Conservation (phyloP, 306 rosid species). For the Glycine soja region DNA sequence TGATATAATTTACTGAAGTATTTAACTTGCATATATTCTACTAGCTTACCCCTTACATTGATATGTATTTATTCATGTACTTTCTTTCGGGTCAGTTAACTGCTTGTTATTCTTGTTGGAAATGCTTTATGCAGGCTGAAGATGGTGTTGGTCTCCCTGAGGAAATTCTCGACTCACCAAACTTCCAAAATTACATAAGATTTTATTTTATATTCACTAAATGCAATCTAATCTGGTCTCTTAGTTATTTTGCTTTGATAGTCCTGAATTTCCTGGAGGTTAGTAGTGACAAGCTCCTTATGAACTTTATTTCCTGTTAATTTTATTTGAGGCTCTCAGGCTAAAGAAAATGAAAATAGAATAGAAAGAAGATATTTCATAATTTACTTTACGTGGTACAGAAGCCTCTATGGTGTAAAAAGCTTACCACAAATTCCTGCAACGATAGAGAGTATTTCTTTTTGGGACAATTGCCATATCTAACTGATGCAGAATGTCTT, state of each 20-base stretch:
- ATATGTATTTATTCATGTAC: conserved; percentile 4
- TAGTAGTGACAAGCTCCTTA: conserved; percentile 41
- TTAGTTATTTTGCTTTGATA: conserved; percentile 74
- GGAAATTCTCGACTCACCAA: conserved; percentile 78
- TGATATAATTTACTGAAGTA: not conserved
- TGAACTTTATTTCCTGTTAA: conserved; percentile 22
- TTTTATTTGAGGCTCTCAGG: conserved; percentile 28
- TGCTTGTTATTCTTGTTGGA: conserved; percentile 47
- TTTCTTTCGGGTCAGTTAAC: conserved; percentile 38
- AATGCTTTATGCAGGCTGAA: conserved; percentile 78
- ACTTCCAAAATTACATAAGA: conserved; percentile 71
- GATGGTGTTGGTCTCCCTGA: conserved; percentile 94
- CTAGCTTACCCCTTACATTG: not conserved
- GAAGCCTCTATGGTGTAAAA: conserved; percentile 95
- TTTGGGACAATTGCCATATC: conserved; percentile 92
- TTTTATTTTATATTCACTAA: conserved; percentile 68
- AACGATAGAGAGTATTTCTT: conserved; percentile 80
- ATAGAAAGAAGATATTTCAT: conserved; percentile 33
- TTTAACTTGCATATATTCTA: conserved; percentile 26
- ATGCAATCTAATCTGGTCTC: conserved; percentile 68
- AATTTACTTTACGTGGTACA: conserved; percentile 52
- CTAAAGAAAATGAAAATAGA: conserved; percentile 33
- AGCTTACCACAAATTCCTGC: conserved; percentile 59
- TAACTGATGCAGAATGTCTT: conserved; percentile 70
- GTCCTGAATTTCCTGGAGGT: conserved; percentile 93